Evolutionary conservation across 2,329 filamentous ascomycete genomes (phyloP).

Genomic region (Delphinella strobiligena): DNA sequence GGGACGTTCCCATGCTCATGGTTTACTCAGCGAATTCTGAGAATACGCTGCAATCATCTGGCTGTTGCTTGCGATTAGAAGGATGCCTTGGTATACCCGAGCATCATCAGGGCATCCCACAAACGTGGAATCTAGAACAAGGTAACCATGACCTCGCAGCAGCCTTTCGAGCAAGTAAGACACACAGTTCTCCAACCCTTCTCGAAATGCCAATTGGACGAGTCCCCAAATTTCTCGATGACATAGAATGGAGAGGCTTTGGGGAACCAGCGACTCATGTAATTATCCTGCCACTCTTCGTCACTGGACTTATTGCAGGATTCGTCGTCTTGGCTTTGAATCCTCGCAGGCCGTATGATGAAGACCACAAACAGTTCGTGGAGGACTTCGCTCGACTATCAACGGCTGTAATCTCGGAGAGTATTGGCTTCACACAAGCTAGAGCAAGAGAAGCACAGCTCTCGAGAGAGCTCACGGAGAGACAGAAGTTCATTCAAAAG

Average conservation of each 20-base stretch:
- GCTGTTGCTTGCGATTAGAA: background rate
- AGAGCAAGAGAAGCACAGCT: background rate
- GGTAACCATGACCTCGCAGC: background rate
- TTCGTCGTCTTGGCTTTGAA: constrained; percentile 1
- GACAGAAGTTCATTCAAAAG: constrained; percentile 1
- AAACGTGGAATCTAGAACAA: background rate
- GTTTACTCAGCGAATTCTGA: background rate
- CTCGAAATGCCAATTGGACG: background rate
- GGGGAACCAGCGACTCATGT: background rate
- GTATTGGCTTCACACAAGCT: background rate
- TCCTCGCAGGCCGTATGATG: constrained; percentile 3
- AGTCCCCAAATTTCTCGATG: background rate
- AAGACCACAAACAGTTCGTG: constrained; percentile 1
- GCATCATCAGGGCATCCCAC: background rate
- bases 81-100: background rate
- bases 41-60: background rate
- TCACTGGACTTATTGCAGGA: constrained; percentile 1
- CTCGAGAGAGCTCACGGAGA: background rate
- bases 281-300: background rate
- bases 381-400: background rate
- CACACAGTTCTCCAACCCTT: background rate
- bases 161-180: constrained; percentile 2
- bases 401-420: background rate
- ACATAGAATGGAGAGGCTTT: constrained; percentile 1
- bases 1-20: constrained; percentile 2